phyloP scores from a whole-genome alignment of 257 asterid species.

The Perilla frutescens region DNA sequence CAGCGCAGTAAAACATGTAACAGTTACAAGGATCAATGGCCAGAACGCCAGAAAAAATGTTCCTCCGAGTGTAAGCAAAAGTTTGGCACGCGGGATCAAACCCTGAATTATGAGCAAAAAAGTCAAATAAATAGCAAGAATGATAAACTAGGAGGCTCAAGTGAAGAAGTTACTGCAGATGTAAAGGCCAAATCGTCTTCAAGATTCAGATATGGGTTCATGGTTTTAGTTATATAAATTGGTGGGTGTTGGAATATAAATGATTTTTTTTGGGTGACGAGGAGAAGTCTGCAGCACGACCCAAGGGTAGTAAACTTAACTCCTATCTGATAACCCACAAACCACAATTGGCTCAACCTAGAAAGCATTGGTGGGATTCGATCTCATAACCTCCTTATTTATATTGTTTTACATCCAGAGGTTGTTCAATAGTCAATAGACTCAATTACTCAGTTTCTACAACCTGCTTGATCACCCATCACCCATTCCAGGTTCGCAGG shows the following conservation, averaged over 20 bases:
- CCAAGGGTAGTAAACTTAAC: background rate
- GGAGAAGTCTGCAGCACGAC: background rate
- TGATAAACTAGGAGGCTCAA: slow-evolving; percentile 3
- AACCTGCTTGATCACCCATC: background rate
- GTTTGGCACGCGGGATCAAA: slow-evolving; percentile 86
- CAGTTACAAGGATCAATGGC: slow-evolving; percentile 80
- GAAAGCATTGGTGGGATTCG: background rate
- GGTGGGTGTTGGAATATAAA: background rate
- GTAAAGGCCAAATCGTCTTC: background rate
- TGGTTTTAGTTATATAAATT: background rate
- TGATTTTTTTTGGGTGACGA: background rate
- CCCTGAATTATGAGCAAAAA: slow-evolving; percentile 55
- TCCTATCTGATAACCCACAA: background rate
- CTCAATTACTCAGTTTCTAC: background rate
- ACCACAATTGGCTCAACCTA: background rate
- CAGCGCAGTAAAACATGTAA: slow-evolving; percentile 61
- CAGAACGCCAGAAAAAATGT: slow-evolving; percentile 84
- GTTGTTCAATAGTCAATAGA: background rate
- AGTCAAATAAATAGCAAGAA: background rate
- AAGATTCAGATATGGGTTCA: background rate
- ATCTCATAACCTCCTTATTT: background rate
- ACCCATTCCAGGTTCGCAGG: background rate
- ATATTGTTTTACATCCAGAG: too few species aligned
- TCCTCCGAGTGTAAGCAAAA: slow-evolving; percentile 89
- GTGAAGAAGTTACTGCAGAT: background rate